phyloP scores from a whole-genome alignment of 2,329 filamentous ascomycete genomes.

The Alternaria hordeiaustralica region DNA sequence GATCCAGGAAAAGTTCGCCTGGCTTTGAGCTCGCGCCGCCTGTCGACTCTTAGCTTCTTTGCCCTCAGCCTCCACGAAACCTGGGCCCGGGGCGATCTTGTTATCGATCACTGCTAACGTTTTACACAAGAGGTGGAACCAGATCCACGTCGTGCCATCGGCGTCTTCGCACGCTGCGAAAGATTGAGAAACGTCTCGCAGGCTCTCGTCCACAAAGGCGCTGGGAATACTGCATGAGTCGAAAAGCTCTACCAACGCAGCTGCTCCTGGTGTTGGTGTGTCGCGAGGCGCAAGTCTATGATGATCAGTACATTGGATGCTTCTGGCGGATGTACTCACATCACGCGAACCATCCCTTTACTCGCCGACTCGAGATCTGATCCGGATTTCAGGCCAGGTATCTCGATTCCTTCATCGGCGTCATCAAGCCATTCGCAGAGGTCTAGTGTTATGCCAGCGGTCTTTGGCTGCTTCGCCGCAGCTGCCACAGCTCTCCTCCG shows the following conservation, averaged over 20 bases:
- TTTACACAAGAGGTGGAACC: slow-evolving; percentile 43
- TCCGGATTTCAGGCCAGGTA: slow-evolving; percentile 1
- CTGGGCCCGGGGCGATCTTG: slow-evolving; percentile 10
- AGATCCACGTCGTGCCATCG: slow-evolving; percentile 24
- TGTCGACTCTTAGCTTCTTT: neutral
- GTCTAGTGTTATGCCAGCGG: slow-evolving; percentile 8
- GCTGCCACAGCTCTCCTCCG: neutral
- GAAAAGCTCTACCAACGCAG: slow-evolving; percentile 25
- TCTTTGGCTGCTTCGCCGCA: neutral
- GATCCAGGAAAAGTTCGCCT: slow-evolving; percentile 34
- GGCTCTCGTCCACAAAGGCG: slow-evolving; percentile 32
- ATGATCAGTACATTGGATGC: slow-evolving; percentile 1
- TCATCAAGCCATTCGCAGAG: slow-evolving; percentile 31
- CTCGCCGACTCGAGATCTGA: slow-evolving; percentile 12
- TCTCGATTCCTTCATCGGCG: slow-evolving; percentile 12
- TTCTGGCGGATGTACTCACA: slow-evolving; percentile 17
- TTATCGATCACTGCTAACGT: slow-evolving; percentile 18
- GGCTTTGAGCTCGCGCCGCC: slow-evolving; percentile 17
- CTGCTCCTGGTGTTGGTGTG: slow-evolving; percentile 13
- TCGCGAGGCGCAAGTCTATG: slow-evolving; percentile 35
- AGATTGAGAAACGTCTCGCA: slow-evolving; percentile 35
- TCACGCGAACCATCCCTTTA: slow-evolving; percentile 20
- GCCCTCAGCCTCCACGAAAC: neutral
- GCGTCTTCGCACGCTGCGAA: slow-evolving; percentile 31
- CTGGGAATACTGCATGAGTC: slow-evolving; percentile 28